phyloP scores from a whole-genome alignment of 2,329 filamentous ascomycete genomes.

The Colletotrichum sp. region DNA sequence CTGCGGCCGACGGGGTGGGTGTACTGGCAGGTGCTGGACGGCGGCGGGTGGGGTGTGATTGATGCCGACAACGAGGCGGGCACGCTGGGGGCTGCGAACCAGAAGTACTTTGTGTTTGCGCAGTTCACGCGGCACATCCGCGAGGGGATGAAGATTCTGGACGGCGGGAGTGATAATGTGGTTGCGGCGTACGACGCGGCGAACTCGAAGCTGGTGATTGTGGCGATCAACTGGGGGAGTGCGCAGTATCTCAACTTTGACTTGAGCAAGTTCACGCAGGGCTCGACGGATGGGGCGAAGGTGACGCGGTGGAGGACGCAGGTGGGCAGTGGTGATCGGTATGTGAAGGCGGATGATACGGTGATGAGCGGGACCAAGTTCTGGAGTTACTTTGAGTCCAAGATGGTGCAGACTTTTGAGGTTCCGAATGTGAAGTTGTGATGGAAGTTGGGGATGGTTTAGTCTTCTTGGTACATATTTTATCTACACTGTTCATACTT shows the following conservation, averaged over 20 bases:
- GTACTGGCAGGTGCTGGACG: conserved; percentile 49
- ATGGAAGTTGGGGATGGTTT: not conserved
- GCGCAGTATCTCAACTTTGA: conserved; percentile 45
- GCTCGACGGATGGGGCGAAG: conserved; percentile 32
- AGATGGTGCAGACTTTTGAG: conserved; percentile 44
- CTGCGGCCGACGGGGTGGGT: conserved; percentile 47
- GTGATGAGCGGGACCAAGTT: conserved; percentile 38
- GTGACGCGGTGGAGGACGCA: conserved; percentile 42
- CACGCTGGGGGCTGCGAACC: conserved; percentile 32
- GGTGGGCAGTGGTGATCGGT: conserved; percentile 38
- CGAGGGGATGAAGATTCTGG: conserved; percentile 43
- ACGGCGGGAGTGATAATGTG: conserved; percentile 36
- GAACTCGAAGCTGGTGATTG: conserved; percentile 39
- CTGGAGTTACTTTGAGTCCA: conserved; percentile 37
- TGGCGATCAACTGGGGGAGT: conserved; percentile 42
- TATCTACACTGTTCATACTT: not conserved
- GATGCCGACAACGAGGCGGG: conserved; percentile 40
- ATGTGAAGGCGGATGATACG: conserved; percentile 36
- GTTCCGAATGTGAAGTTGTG: conserved; percentile 30
- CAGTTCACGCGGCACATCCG: conserved; percentile 47
- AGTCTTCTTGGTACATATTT: not conserved
- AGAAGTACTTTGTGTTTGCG: conserved; percentile 48
- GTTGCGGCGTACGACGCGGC: conserved; percentile 43
- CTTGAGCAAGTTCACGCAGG: conserved; percentile 35
- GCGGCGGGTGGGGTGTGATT: conserved; percentile 45